Evolutionary conservation across 192 early-diverging fungal species (phyloP), one percentile per base, ranked within the genome.

Genomic region (Entomortierella parvispora): DNA sequence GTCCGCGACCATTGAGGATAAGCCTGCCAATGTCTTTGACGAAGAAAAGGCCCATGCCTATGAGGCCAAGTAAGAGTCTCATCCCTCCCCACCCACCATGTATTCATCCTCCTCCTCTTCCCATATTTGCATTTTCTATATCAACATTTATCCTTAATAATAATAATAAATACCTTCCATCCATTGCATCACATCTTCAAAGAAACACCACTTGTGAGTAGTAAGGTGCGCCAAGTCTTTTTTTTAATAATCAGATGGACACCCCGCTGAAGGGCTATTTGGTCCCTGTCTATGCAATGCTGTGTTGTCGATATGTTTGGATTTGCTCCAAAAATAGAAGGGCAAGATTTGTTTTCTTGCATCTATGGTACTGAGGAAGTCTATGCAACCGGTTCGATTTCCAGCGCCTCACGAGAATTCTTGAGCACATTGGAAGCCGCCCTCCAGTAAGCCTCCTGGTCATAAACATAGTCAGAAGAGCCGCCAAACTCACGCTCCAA

Each of bases 401-500:
- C 71, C 1, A 76, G 51, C 17, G 29, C 32, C 11, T 23, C 43
- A 7, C 59, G 42, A 2, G 54, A 32, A 4, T 55, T 54, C 17
- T 50, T 59, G 18, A 77, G 45, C 42, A 68, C 61, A 22, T 48
- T 49, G 9, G 14, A 43, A 0, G 65, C 74, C 8, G 65, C 63
- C 7, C 69, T 74, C 95, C 94, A 96, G 76, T 95, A 96, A 7
- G 69, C 70, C 4, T 84, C 79, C 59, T 89, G 88, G 57, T 89
- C 67, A 68, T 86, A 94, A 47, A 87, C 84, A 84, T 90, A 96
- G 23, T 78, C 77, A 60, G 82, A 88, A 12, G 79, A 58, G n/a
- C 95, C 95, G 40, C 93, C 93, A 82, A 87, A 95, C 37, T 89
- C 88, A 10, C 47, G 77, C 61, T 92, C 88, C 25, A 95, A 72